phyloP scores from a whole-genome alignment of 2,329 filamentous ascomycete species.

The Zasmidium angulare region DNA sequence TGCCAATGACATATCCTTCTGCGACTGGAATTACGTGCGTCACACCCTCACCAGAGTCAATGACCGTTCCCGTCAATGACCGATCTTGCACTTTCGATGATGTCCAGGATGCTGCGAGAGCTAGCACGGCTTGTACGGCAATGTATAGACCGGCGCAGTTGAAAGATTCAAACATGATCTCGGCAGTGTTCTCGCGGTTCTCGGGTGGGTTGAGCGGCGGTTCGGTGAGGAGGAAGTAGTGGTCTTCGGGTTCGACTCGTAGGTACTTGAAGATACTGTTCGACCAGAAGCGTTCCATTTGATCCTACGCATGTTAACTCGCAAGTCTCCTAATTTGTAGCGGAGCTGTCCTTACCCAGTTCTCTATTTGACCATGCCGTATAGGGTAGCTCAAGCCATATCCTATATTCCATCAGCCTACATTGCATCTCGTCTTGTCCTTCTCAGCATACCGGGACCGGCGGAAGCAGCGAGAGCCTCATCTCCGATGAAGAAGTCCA shows the following conservation, averaged over 20 bases:
- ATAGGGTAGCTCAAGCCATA: constrained; percentile 98
- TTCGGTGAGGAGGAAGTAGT: constrained; percentile 97
- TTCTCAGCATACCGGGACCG: constrained; percentile 66
- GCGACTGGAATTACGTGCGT: constrained; percentile 98
- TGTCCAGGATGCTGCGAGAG: constrained; percentile 96
- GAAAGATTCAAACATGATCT: constrained; percentile 99
- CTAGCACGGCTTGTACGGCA: constrained; percentile 94
- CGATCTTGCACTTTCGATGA: constrained; percentile 96
- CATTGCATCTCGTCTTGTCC: background rate
- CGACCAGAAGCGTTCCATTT: constrained; percentile 99
- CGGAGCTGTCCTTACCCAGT: constrained; percentile 66
- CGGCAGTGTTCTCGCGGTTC: constrained; percentile 97
- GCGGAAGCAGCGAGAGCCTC: constrained; percentile 82
- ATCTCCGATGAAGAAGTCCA: constrained; percentile 98
- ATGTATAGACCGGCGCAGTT: constrained; percentile 99
- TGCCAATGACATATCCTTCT: constrained; percentile 98
- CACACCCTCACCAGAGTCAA: constrained; percentile 97
- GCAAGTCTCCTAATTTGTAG: background rate
- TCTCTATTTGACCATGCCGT: constrained; percentile 96
- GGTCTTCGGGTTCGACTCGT: constrained; percentile 95
- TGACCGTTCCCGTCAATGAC: constrained; percentile 94
- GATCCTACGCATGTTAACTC: constrained; percentile 61
- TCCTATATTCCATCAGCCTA: constrained; percentile 51
- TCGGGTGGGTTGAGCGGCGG: constrained; percentile 98
- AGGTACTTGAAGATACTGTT: constrained; percentile 99